These are phyloP conservation scores for Colletotrichum acutatum DNA, from an alignment of 2,329 filamentous ascomycete species.

Conservation along the genomic window DNA sequence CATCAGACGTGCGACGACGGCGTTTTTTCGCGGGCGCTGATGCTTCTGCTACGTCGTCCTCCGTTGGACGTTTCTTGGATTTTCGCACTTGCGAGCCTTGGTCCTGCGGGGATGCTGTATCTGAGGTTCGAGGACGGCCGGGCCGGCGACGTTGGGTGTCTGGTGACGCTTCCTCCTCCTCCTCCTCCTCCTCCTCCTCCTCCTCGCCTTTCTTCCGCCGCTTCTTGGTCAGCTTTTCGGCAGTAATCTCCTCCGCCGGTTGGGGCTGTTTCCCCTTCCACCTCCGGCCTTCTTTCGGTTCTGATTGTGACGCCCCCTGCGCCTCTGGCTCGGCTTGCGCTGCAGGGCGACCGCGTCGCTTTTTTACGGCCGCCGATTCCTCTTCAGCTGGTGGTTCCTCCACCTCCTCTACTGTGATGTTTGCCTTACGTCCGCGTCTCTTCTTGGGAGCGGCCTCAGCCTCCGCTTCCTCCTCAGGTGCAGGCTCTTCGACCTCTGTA, in stretches of 20 bases:
- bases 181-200: neutral
- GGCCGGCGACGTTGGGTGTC: conserved; percentile 31
- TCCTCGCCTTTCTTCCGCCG: conserved; percentile 18
- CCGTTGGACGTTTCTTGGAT: conserved; percentile 25
- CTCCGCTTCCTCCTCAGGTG: conserved; percentile 22
- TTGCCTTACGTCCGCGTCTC: conserved; percentile 38
- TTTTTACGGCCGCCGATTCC: neutral
- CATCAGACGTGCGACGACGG: conserved; percentile 19
- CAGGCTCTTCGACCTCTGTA: neutral
- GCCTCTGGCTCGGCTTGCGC: conserved; percentile 28
- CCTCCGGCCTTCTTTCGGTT: neutral
- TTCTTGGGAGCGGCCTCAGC: conserved; percentile 21
- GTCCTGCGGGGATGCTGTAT: conserved; percentile 30
- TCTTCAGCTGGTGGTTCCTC: conserved; percentile 27
- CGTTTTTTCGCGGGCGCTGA: conserved; percentile 19
- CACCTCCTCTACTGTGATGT: conserved; percentile 25
- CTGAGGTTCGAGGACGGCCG: conserved; percentile 34
- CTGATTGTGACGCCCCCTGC: neutral
- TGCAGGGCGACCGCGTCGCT: conserved; percentile 14
- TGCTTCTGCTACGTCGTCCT: neutral
- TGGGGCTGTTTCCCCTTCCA: conserved; percentile 1
- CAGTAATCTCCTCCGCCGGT: neutral
- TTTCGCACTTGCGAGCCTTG: conserved; percentile 21
- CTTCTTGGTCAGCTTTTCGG: conserved; percentile 20
- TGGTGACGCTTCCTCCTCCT: conserved; percentile 18